A percentile compares a stretch with the other conserved stretches of the same genome.
Evolutionary conservation across 768 basidiomycete genomes (phyloP).

Genomic region (Xerocomus brunneocitrinus): DNA sequence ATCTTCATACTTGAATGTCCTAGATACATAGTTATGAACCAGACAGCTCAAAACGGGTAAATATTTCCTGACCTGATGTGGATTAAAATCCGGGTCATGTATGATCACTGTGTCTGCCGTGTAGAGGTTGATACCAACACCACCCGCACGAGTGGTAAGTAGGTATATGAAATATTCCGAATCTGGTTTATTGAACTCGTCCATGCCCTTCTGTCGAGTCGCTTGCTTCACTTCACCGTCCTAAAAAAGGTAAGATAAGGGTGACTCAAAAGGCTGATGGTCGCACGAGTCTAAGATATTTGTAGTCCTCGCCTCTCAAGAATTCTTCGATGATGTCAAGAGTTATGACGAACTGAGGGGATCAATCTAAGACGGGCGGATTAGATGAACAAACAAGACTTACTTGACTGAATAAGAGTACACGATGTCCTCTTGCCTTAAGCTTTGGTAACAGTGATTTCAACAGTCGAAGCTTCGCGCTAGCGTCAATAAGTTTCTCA

Average conservation of each 20-base stretch:
- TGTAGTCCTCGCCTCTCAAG: conserved; percentile 71
- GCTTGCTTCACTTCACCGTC: conserved; percentile 86
- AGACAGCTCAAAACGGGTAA: conserved; percentile 2
- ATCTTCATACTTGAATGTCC: conserved; percentile 78
- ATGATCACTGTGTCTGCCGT: conserved; percentile 93
- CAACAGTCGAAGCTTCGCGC: conserved; percentile 80
- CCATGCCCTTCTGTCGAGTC: conserved; percentile 91
- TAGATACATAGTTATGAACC: conserved; percentile 24
- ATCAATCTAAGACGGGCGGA: background rate
- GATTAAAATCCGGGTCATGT: conserved; percentile 97
- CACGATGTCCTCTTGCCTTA: conserved; percentile 79
- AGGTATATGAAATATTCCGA: conserved; percentile 92
- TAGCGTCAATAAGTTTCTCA: conserved; percentile 74
- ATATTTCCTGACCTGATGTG: conserved; percentile 68
- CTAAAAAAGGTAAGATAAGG: conserved; percentile 35
- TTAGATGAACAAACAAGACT: conserved; percentile 11
- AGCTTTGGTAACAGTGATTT: conserved; percentile 78
- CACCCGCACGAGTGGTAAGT: conserved; percentile 89
- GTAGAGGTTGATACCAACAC: conserved; percentile 88
- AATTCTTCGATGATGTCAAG: conserved; percentile 89
- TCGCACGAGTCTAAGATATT: conserved; percentile 71
- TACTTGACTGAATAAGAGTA: conserved; percentile 90
- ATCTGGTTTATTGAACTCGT: conserved; percentile 83
- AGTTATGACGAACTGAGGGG: conserved; percentile 76
- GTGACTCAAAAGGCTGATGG: conserved; percentile 1